Conservation (phyloP, 2,329 filamentous ascomycete species). For the Microdochium paspali region DNA sequence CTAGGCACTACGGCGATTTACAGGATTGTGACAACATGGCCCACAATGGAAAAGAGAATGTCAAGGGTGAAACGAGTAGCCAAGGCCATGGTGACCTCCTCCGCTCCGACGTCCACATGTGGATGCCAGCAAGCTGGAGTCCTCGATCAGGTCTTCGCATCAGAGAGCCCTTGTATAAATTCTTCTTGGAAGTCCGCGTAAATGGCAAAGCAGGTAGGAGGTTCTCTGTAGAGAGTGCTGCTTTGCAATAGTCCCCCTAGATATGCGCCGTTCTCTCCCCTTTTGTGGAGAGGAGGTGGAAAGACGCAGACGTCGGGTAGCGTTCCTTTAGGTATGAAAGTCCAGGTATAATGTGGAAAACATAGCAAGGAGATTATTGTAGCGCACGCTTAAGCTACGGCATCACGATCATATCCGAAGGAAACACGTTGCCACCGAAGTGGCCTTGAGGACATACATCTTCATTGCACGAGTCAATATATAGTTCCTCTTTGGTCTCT, state of each 20-base stretch:
- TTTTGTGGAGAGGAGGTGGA: constrained; percentile 4
- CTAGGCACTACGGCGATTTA: no score
- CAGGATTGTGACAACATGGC: no score
- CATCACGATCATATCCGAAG: no score
- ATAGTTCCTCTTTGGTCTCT: background rate
- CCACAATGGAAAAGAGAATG: constrained; percentile 25
- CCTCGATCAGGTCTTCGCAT: constrained; percentile 29
- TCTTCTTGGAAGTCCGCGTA: constrained; percentile 46
- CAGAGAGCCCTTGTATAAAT: constrained; percentile 49
- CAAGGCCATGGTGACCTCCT: constrained; percentile 29
- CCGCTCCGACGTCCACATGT: background rate
- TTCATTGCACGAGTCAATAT: background rate
- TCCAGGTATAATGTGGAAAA: no score
- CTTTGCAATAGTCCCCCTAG: constrained; percentile 44
- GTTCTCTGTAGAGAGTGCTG: constrained; percentile 28
- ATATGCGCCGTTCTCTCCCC: constrained; percentile 28
- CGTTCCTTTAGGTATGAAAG: no score
- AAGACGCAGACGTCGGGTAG: background rate
- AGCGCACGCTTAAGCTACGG: no score
- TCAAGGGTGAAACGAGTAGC: constrained; percentile 57
- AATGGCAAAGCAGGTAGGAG: constrained; percentile 42
- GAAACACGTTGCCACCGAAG: no score
- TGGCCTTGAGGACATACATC: background rate
- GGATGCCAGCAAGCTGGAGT: background rate
- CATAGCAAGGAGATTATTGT: no score